Evolutionary conservation across 1,284 basidiomycete genomes (phyloP), one percentile per base, ranked within the genome.

Genomic region (Retiboletus flavoniger): DNA sequence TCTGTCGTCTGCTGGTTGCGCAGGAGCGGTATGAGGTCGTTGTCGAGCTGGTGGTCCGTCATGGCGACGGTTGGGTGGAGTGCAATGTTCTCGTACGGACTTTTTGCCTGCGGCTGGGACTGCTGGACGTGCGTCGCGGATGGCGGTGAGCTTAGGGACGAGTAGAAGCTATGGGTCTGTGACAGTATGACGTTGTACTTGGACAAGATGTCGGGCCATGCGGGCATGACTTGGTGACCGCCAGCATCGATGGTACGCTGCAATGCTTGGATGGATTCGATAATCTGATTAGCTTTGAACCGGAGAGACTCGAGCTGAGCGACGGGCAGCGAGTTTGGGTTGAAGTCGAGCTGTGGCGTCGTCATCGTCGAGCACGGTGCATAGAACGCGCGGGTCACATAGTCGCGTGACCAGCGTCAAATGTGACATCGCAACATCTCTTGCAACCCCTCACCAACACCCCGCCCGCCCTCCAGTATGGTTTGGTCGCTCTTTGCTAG

Each of bases 141-240:
- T 40, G 73, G 72, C 8, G 77, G 73, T 19, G 75, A 71, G 35
- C 76, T 72, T 43, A 87, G 78, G 0, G 83, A 81, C 39, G 76
- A 80, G 38, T 83, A 85, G 60, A 91, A 81, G 60, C 78, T 85
- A 64, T 89, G 87, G 0, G 87, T 89, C 62, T 91, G 89, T 0
- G 87, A 89, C 50, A 92, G 78, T 28, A 92, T 77, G 54, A 89
- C 77, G 61, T 85, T 91, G 78, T 91, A 92, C 73, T 90, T 91
- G 17, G 86, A 83, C 47, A 91, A 76, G 47, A 92, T 82, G 63
- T 91, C 89, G 1, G 89, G 89, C 90, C 90, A 91, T 9, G 86
- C 71, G 3, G 84, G 83, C 81, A 90, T 87, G 21, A 61, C 62
- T 14, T 70, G 73, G 46, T 76, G 77, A 41, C 82, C 77, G 8